These are phyloP conservation scores for Camellia lanceoleosa DNA, from an alignment of 148 eudicot species.

Conservation along the genomic window DNA sequence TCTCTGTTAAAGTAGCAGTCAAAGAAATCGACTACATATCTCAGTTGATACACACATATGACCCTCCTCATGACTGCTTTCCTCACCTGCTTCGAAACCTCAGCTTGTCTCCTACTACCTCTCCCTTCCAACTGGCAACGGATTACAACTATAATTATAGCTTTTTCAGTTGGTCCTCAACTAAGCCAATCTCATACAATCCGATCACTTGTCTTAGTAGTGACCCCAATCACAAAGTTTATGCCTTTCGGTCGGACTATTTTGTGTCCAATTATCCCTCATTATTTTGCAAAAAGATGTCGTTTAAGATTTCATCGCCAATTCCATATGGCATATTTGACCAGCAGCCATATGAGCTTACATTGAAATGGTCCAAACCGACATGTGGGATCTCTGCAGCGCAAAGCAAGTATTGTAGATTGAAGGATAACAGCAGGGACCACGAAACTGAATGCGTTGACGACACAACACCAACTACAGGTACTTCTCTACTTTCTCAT, in stretches of 20 bases:
- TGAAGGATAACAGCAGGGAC: too few relatives aligned
- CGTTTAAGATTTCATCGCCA: too few relatives aligned
- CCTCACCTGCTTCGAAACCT: not conserved
- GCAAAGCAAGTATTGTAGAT: too few relatives aligned
- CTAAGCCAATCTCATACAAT: not conserved
- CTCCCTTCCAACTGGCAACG: not conserved
- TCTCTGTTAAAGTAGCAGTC: not conserved
- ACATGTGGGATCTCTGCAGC: too few relatives aligned
- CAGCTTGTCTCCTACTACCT: not conserved
- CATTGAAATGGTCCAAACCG: too few relatives aligned
- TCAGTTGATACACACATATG: not conserved
- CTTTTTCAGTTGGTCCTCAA: slow-evolving; percentile 5
- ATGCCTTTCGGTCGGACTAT: not conserved
- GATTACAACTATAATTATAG: not conserved
- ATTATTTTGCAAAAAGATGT: too few relatives aligned
- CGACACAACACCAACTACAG: too few relatives aligned
- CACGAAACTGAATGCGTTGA: too few relatives aligned
- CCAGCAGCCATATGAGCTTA: not conserved
- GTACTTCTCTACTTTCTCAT: too few relatives aligned
- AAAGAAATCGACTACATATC: not conserved
- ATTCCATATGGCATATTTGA: too few relatives aligned
- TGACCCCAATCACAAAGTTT: not conserved
- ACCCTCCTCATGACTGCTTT: not conserved
- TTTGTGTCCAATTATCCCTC: not conserved
- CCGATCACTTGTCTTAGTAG: slow-evolving; percentile 12